These are phyloP conservation scores for Kwoniella bestiolae DNA, from an alignment of 768 basidiomycete genomes.

Conservation along the genomic window DNA sequence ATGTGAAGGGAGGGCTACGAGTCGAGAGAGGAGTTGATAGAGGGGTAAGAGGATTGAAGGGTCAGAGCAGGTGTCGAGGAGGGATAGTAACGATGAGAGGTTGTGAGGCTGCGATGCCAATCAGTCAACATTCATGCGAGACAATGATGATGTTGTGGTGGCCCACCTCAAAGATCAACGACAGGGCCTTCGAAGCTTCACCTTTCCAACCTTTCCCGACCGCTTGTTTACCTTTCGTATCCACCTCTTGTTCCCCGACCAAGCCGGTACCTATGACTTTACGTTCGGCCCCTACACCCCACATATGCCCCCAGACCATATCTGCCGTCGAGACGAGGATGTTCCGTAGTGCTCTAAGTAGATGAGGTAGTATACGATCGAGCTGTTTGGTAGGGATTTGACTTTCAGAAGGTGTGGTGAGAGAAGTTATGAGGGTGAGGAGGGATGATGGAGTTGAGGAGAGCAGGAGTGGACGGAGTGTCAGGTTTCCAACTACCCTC, in stretches of 20 bases:
- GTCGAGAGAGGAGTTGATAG: slow-evolving; percentile 51
- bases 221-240: slow-evolving; percentile 23
- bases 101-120: slow-evolving; percentile 27
- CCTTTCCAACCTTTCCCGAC: slow-evolving; percentile 28
- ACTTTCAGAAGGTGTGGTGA: neutral
- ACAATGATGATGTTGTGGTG: neutral
- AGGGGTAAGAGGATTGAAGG: slow-evolving; percentile 49
- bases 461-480: slow-evolving; percentile 35
- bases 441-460: slow-evolving; percentile 31
- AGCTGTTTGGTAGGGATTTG: neutral
- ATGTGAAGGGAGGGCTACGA: slow-evolving; percentile 47
- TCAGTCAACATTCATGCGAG: neutral
- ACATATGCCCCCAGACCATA: slow-evolving; percentile 53
- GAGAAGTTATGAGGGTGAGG: slow-evolving; percentile 25
- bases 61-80: slow-evolving; percentile 32
- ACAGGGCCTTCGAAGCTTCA: slow-evolving; percentile 26
- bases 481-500: slow-evolving; percentile 44
- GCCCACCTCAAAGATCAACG: slow-evolving; percentile 43
- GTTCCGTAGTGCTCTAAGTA: slow-evolving; percentile 51
- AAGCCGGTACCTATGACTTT: slow-evolving; percentile 26
- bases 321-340: slow-evolving; percentile 50
- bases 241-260: slow-evolving; percentile 7
- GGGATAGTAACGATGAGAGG: slow-evolving; percentile 39
- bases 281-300: slow-evolving; percentile 51
- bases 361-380: slow-evolving; percentile 37